Evolutionary conservation across 2,329 filamentous ascomycete species (phyloP).

Genomic region (Trichoderma sp.): DNA sequence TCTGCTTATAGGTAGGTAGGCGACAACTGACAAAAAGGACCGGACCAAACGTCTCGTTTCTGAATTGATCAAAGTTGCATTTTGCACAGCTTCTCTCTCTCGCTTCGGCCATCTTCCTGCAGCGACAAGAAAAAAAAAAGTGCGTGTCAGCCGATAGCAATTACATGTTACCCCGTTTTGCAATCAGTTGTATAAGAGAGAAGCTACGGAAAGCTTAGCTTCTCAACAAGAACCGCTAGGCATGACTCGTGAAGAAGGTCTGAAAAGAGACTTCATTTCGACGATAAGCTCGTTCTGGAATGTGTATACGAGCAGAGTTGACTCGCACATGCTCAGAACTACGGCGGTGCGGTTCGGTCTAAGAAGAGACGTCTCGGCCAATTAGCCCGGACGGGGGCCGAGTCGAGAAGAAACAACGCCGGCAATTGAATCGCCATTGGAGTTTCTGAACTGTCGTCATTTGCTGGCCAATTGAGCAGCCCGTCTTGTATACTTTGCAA

Average conservation of each 20-base stretch:
- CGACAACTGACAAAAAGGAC: not conserved
- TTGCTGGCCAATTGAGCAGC: not conserved
- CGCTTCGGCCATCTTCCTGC: not conserved
- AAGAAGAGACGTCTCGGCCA: not conserved
- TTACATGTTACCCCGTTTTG: not conserved
- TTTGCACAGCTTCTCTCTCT: not conserved
- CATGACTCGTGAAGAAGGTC: slow-evolving; percentile 16
- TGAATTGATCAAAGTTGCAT: not conserved
- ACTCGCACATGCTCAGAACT: not conserved
- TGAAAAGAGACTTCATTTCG: not conserved
- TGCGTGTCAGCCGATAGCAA: not conserved
- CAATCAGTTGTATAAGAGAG: slow-evolving; percentile 2
- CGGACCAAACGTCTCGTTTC: not conserved
- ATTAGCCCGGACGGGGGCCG: not conserved
- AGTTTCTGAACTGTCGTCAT: not conserved
- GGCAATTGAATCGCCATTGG: not conserved
- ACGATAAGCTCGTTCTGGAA: slow-evolving; percentile 22
- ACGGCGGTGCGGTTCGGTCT: not conserved
- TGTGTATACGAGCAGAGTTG: not conserved
- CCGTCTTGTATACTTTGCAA: not conserved
- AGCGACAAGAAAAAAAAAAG: not conserved
- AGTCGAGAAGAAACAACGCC: not conserved
- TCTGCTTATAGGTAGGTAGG: not conserved
- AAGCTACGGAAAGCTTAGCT: slow-evolving; percentile 4
- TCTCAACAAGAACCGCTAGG: not conserved